Evolutionary conservation across 2,329 filamentous ascomycete genomes (phyloP), one percentile per base, ranked within the genome.

Genomic region (Colletotrichum sp.): DNA sequence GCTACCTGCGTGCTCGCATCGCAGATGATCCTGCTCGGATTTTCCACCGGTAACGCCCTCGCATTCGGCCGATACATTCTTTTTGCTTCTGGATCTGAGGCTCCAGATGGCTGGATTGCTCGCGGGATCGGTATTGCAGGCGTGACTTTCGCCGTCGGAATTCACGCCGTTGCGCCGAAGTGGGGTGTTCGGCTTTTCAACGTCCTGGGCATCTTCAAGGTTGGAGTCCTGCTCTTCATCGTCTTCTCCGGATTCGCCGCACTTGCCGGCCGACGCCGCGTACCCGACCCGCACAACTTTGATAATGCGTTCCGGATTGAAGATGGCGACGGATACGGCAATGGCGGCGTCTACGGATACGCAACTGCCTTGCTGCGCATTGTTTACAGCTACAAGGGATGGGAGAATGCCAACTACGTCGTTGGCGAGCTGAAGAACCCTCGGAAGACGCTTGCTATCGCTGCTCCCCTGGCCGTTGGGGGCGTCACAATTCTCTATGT

Each of bases 331-430:
- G 84, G 86, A 0, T 89, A 88, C 70, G 85, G 88, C 16, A 86
- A 86, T 5, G 88, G 88, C 5, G 87, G 88, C 6, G 87, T 86
- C 0, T 89, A 88, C 32, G 87, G 88, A 2, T 92, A 92, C 79
- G 89, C 89, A 3, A 91, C 89, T 5, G 90, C 91, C 0, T 84
- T 93, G 13, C 84, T 93, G 5, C 89, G 89, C 32, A 89, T 92
- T 71, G 85, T 92, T 18, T 92, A 92, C 83, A 90, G 88, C 16
- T 93, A 92, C 84, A 91, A 90, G 78, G 91, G 91, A 5, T 93
- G 91, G 91, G 90, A 92, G 79, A 92, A 92, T 72, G 90, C 90
- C 34, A 92, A 92, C 82, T 92, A 93, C 75, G 91, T 92, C 3
- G 82, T 93, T 5, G 85, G 88, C 75, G 91, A 93, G 79, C 83